phyloP scores from a whole-genome alignment of 78 protist species.

The Dictyostelium firmibasis region DNA sequence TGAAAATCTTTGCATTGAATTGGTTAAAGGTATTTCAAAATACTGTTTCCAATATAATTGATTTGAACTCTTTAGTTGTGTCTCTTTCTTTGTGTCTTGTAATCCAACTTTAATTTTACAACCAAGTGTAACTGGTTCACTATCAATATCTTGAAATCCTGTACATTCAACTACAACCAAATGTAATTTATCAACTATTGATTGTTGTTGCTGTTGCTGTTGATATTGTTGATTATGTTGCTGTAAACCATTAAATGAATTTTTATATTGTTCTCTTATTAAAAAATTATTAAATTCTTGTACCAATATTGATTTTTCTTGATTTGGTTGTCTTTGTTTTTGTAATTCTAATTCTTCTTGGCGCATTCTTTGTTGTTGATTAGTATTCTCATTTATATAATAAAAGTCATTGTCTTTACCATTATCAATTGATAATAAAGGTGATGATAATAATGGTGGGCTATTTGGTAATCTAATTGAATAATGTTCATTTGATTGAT shows the following conservation, averaged over 20 bases:
- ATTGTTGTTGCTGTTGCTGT: background rate
- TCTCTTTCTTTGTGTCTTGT: constrained; percentile 1
- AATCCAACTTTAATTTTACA: constrained; percentile 43
- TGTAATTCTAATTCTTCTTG: background rate
- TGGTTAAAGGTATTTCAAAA: constrained; percentile 47
- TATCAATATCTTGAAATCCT: background rate
- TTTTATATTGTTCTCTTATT: background rate
- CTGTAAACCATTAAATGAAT: background rate
- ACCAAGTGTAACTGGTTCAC: background rate
- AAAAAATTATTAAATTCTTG: constrained; percentile 8
- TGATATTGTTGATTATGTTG: too few relatives aligned
- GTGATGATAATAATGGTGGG: constrained; percentile 10
- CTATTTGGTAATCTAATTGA: constrained; percentile 9
- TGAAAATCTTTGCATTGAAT: constrained; percentile 51
- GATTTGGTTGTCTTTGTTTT: background rate
- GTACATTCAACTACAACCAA: constrained; percentile 13
- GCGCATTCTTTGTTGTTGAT: background rate
- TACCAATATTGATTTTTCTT: background rate
- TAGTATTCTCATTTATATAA: background rate
- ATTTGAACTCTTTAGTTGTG: background rate
- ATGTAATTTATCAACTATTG: constrained; percentile 19
- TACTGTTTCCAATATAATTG: constrained; percentile 39
- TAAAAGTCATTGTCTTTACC: background rate
- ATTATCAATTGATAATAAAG: background rate
- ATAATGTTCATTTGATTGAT: background rate